phyloP scores from a whole-genome alignment of 1,139 yeast species.

The Kodamaea arcana region DNA sequence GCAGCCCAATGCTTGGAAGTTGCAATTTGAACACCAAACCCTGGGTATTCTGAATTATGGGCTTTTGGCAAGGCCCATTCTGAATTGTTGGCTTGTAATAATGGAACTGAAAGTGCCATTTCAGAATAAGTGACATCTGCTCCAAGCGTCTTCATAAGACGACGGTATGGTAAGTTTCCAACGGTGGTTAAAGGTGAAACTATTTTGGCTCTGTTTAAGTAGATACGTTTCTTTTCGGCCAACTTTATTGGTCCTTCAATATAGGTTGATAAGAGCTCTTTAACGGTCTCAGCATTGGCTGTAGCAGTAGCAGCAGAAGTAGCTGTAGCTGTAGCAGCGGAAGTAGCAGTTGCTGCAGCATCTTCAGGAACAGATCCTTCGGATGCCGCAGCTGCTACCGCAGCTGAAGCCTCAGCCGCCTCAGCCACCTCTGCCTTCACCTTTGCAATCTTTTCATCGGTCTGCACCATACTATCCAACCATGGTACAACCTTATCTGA shows the following conservation, averaged over 20 bases:
- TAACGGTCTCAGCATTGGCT: constrained; percentile 17
- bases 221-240: constrained; percentile 73
- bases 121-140: constrained; percentile 93
- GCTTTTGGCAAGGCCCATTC: constrained; percentile 98
- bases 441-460: constrained; percentile 35
- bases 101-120: constrained; percentile 87
- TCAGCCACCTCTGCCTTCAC: constrained; percentile 21
- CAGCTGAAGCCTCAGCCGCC: constrained; percentile 15
- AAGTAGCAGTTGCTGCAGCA: constrained; percentile 26
- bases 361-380: no score
- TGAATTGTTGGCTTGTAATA: constrained; percentile 82
- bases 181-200: constrained; percentile 96
- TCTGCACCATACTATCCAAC: constrained; percentile 46
- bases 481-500: constrained; percentile 54
- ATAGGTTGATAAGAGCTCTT: constrained; percentile 49
- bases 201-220: constrained; percentile 71
- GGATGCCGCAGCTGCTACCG: constrained; percentile 16
- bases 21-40: constrained; percentile 93
- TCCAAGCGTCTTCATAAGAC: constrained; percentile 86
- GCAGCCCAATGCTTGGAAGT: constrained; percentile 93
- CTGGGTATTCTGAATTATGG: constrained; percentile 75
- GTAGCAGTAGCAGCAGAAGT: constrained; percentile 16
- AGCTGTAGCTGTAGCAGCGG: constrained; percentile 28
- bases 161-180: constrained; percentile 91
- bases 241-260: constrained; percentile 75